Evolutionary conservation across 2,329 filamentous ascomycete genomes (phyloP), one percentile per base, ranked within the genome.

Genomic region (Pseudogymnoascus pannorum): DNA sequence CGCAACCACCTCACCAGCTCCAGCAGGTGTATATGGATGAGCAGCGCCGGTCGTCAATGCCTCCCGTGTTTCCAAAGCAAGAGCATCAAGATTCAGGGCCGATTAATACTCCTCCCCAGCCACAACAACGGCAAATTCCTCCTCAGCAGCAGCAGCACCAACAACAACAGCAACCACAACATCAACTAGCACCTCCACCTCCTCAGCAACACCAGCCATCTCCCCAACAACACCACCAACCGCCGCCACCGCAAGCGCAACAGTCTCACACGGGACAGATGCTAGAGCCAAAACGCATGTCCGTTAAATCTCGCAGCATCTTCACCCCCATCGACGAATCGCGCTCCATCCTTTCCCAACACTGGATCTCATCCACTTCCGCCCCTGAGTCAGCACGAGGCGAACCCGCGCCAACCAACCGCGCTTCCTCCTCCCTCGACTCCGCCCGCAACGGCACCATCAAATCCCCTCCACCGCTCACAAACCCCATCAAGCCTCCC

Each of bases 261-360:
- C 81, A 83, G 64, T 79, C 79, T 14, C 77, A 79, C 35, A 81
- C 80, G 31, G 79, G 66, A 44, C 77, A 73, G 75, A 68, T 81
- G 77, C 71, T 76, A 72, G 71, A 85, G 74, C 72, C 81, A 70
- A 75, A 76, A 36, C 75, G 83, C 67, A 72, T 80, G 72, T 76
- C 85, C 61, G 73, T 79, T 61, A 80, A 81, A 65, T 76, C 75
- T 7, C 80, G 77, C 67, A 97, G 92, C 73, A 97, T 99, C 63
- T 97, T 97, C 72, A 99, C 94, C 0, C 94, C 94, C 0, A 96
- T 99, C 65, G 94, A 97, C 69, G 92, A 96, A 72, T 92, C 89
- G 68, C 84, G 90, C 57, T 97, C 92, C 1, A 87, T 97, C 62
- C 76, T 97, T 44, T 91, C 91, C 11, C 90, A 93, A 66, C 92